Conservation (phyloP, 768 basidiomycete genomes). For the Boletus tomentosulus region DNA sequence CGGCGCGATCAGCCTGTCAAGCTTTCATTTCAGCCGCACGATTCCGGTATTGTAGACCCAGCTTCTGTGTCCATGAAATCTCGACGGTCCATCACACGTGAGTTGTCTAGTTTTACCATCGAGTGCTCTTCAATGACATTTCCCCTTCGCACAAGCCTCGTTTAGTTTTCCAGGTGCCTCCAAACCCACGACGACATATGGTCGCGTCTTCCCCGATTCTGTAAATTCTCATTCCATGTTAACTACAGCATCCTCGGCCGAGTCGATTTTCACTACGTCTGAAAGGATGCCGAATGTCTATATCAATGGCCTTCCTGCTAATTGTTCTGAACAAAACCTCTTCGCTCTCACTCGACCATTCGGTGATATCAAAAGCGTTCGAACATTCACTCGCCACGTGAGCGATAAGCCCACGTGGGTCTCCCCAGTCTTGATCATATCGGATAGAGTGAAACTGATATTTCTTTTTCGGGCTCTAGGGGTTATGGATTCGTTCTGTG, state of each 20-base stretch:
- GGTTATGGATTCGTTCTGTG: slow-evolving; percentile 80
- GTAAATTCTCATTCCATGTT: slow-evolving; percentile 12
- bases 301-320: slow-evolving; percentile 82
- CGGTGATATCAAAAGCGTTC: slow-evolving; percentile 69
- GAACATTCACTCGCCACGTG: slow-evolving; percentile 81
- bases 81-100: slow-evolving; percentile 25
- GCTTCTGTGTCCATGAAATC: slow-evolving; percentile 3
- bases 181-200: slow-evolving; percentile 8
- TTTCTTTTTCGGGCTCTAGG: slow-evolving; percentile 33
- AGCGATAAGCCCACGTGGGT: slow-evolving; percentile 59
- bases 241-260: slow-evolving; percentile 12
- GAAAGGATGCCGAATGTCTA: slow-evolving; percentile 71
- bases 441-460: neutral
- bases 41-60: slow-evolving; percentile 13
- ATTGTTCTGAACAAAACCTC: slow-evolving; percentile 77
- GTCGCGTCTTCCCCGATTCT: slow-evolving; percentile 8
- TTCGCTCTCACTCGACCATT: slow-evolving; percentile 69
- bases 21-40: slow-evolving; percentile 7
- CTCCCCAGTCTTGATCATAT: slow-evolving; percentile 6
- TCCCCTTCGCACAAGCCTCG: slow-evolving; percentile 15
- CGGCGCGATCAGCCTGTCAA: slow-evolving; percentile 7
- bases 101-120: neutral
- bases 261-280: slow-evolving; percentile 9
- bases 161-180: slow-evolving; percentile 21
- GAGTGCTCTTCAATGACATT: slow-evolving; percentile 2